Base-by-base conservation (phyloP, 2,329 filamentous ascomycete species). In the Microascus cirrosus region DNA sequence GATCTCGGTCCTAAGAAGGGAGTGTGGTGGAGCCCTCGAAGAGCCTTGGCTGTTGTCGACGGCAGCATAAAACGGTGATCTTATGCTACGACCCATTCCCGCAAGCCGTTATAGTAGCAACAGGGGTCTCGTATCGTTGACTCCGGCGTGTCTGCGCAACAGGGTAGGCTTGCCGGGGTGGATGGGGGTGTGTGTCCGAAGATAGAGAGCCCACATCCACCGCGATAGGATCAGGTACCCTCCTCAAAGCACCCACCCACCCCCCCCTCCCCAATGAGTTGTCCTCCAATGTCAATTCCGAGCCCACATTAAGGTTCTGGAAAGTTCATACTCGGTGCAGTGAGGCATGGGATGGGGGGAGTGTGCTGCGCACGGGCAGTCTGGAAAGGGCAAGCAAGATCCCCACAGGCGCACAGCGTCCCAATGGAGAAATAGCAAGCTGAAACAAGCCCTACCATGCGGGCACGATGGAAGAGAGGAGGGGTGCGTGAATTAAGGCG, bases 31-130 rank as follows among this genome's bases (percentile, higher is more conserved):
- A 45, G 69, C 68, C 68, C 64, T n/a, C 67, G 67, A 68, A 70
- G 68, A 60, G 72, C 71, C 70, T 74, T 73, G 73, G 66, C 72
- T 70, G 72, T 72, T 71, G 69, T 72, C 73, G 74, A 75, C 73
- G 71, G 74, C 73, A 75, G 76, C 73, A 80, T 79, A 80, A 80
- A 78, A 79, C 77, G 77, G 72, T 70, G 74, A 78, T 79, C 75
- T 80, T 80, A 81, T 80, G 77, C 76, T 74, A 77, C 77, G 72
- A 72, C 68, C 66, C 69, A 63, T 63, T 67, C 52, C 48, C 67
- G 69, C 70, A 74, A 50, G 69, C 74, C 72, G 73, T 77, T 78
- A 76, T 78, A 77, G 75, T 76, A 77, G 74, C 72, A 57, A 53
- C 55, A 71, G 70, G 68, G 45, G 11, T 50, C 45, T 50, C 20